Evolutionary conservation across 345 rosid genomes (phyloP).

Genomic region (Noccaea bulbosa): DNA sequence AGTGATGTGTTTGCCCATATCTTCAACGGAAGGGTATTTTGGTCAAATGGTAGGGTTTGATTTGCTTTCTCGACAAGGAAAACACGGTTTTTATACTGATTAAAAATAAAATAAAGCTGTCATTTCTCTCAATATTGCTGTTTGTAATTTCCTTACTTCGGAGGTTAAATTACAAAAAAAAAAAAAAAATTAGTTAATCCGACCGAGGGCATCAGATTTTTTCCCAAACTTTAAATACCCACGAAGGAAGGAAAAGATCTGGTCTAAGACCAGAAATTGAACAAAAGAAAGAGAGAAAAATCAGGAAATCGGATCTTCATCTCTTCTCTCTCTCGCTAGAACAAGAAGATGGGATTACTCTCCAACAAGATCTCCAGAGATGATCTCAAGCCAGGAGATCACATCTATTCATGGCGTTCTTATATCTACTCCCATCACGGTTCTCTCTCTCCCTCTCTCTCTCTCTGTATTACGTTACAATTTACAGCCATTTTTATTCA

Average conservation of each 20-base stretch:
- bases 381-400: constrained; percentile 63
- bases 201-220: neutral
- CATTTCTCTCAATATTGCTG: neutral
- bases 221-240: neutral
- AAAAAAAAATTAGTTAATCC: neutral
- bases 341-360: constrained; percentile 57
- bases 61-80: constrained; percentile 9
- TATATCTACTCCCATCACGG: constrained; percentile 82
- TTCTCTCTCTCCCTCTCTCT: neutral
- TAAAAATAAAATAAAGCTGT: neutral
- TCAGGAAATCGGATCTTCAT: neutral
- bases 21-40: neutral
- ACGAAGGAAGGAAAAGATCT: neutral
- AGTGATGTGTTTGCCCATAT: neutral
- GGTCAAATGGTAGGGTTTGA: neutral
- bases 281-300: neutral
- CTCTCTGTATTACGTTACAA: neutral
- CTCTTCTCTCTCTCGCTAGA: neutral
- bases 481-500: neutral
- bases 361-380: constrained; percentile 61
- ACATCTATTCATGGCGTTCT: constrained; percentile 76
- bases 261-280: too few species aligned
- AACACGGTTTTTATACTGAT: neutral
- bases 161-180: neutral
- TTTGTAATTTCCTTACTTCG: neutral